Percentiles rank a stretch among this genome's conserved stretches.
phyloP scores from a whole-genome alignment of 768 basidiomycete genomes.

The Suillus subluteus region DNA sequence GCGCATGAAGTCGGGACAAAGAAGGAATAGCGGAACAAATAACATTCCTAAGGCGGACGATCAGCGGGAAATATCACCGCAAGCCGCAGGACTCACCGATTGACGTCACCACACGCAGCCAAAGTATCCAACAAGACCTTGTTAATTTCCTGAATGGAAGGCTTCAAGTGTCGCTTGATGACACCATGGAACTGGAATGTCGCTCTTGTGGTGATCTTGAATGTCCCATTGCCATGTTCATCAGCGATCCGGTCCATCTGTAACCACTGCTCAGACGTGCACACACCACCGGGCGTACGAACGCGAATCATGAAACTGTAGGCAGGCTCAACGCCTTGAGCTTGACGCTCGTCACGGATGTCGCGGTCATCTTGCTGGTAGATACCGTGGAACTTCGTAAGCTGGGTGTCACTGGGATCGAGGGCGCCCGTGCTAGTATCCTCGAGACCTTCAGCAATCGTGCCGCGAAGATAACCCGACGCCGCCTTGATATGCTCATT shows the following conservation, averaged over 20 bases:
- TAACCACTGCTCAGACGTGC: constrained; percentile 89
- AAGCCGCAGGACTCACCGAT: constrained; percentile 55
- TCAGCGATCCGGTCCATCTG: constrained; percentile 96
- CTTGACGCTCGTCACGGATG: constrained; percentile 94
- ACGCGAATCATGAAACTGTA: constrained; percentile 99
- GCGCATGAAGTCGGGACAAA: constrained; percentile 80
- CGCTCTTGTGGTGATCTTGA: constrained; percentile 96
- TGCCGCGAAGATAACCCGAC: constrained; percentile 90
- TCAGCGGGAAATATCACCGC: constrained; percentile 14
- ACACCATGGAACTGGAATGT: constrained; percentile 99
- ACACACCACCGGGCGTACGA: constrained; percentile 95
- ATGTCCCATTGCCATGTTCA: constrained; percentile 89
- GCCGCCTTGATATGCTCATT: constrained; percentile 99
- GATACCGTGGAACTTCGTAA: constrained; percentile 98
- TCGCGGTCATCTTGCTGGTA: constrained; percentile 98
- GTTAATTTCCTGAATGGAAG: constrained; percentile 96
- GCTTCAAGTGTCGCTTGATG: constrained; percentile 95
- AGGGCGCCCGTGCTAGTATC: constrained; percentile 91
- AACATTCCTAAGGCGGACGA: constrained; percentile 64
- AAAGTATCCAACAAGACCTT: constrained; percentile 88
- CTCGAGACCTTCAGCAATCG: constrained; percentile 88
- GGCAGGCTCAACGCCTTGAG: constrained; percentile 91
- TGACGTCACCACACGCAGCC: constrained; percentile 98
- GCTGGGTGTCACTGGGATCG: constrained; percentile 85
- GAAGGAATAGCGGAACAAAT: constrained; percentile 91